Conservation (phyloP, 352 stramenopile genomes). For the Phytophthora aleatoria region DNA sequence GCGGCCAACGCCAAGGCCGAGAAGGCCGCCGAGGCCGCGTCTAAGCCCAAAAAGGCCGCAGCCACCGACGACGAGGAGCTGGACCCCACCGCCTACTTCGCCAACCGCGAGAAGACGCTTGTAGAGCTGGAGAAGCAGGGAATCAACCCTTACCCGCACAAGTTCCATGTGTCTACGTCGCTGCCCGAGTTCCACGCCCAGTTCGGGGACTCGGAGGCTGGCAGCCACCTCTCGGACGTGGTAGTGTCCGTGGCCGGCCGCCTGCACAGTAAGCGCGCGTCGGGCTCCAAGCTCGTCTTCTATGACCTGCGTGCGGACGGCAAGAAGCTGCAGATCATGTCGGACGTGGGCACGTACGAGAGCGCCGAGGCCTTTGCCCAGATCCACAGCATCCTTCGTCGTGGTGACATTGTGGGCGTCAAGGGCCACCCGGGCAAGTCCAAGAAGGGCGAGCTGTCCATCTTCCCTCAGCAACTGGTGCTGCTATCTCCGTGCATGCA, state of each 20-base stretch:
- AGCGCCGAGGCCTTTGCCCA: slow-evolving; percentile 57
- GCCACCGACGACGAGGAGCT: slow-evolving; percentile 93
- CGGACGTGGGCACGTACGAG: slow-evolving; percentile 73
- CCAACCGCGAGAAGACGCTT: slow-evolving; percentile 93
- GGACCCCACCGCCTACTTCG: slow-evolving; percentile 98
- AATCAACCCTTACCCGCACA: slow-evolving; percentile 98
- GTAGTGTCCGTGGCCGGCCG: slow-evolving; percentile 94
- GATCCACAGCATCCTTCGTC: slow-evolving; percentile 92
- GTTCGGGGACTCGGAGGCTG: slow-evolving; percentile 83
- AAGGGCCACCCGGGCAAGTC: slow-evolving; percentile 95
- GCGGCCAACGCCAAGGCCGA: slow-evolving; percentile 91
- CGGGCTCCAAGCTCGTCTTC: slow-evolving; percentile 98
- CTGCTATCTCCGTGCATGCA: slow-evolving; percentile 87
- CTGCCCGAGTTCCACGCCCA: slow-evolving; percentile 95
- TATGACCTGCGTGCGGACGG: slow-evolving; percentile 97
- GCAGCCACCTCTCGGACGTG: slow-evolving; percentile 78
- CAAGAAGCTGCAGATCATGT: slow-evolving; percentile 98
- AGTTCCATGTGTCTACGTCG: slow-evolving; percentile 95
- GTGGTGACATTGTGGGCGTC: slow-evolving; percentile 97
- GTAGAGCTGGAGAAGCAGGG: slow-evolving; percentile 91
- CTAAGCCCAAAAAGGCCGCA: slow-evolving; percentile 88
- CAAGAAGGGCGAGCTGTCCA: slow-evolving; percentile 97
- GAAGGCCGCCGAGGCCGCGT: slow-evolving; percentile 79
- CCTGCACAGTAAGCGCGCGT: slow-evolving; percentile 94
- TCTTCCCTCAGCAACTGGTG: slow-evolving; percentile 91